Percentiles rank a stretch among this genome's conserved stretches.
These are phyloP conservation scores for Hevea brasiliensis DNA, from an alignment of 345 rosid genomes.

Conservation along the genomic window DNA sequence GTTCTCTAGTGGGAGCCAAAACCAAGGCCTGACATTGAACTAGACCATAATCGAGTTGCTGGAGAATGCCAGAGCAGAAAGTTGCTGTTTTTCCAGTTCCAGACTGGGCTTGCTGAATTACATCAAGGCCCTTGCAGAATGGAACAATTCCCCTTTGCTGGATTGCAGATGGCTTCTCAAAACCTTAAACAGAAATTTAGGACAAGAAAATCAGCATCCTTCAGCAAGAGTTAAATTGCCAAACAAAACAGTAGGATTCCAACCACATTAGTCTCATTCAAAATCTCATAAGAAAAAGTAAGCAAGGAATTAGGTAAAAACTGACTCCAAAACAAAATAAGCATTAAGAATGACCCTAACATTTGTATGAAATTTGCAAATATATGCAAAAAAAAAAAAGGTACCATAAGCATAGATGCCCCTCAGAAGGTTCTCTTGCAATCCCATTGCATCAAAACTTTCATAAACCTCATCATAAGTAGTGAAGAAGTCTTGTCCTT, in stretches of 20 bases:
- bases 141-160: slow-evolving; percentile 96
- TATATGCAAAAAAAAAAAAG: slow-evolving; percentile 10
- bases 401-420: slow-evolving; percentile 94
- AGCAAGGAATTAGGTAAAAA: not conserved
- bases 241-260: no score
- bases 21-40: slow-evolving; percentile 88
- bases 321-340: not conserved
- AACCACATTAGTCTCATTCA: not conserved
- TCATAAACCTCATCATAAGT: slow-evolving; percentile 79
- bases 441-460: slow-evolving; percentile 80
- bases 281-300: not conserved
- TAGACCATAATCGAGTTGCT: slow-evolving; percentile 68
- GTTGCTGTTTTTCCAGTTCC: slow-evolving; percentile 97
- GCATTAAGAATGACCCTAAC: not conserved
- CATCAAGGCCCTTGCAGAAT: slow-evolving; percentile 89
- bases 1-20: slow-evolving; percentile 87
- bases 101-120: slow-evolving; percentile 93
- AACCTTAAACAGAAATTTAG: slow-evolving; percentile 20
- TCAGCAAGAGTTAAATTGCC: not conserved
- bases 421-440: slow-evolving; percentile 77
- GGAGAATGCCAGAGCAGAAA: slow-evolving; percentile 87
- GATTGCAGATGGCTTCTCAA: slow-evolving; percentile 98
- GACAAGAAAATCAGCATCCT: not conserved
- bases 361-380: not conserved
- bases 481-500: slow-evolving; percentile 70